A percentile compares a stretch with the other conserved stretches of the same genome.
Evolutionary conservation across 1,139 yeast genomes (phyloP).

Genomic region (Debaryomyces sp.): DNA sequence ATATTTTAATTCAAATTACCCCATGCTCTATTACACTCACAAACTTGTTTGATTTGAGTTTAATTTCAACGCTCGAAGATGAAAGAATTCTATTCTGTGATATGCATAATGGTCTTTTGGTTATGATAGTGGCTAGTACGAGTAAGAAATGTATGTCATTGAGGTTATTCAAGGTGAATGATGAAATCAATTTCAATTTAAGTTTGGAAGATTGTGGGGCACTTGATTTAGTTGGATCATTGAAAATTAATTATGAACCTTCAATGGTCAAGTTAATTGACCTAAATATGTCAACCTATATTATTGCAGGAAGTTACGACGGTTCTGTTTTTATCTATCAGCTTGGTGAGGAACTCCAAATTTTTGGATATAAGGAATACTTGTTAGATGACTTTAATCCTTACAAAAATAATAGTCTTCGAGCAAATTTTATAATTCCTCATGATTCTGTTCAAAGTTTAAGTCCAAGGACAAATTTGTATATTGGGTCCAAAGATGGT

Average conservation of each 20-base stretch:
- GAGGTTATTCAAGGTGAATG: slow-evolving; percentile 5
- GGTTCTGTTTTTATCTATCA: slow-evolving; percentile 17
- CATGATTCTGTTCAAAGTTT: slow-evolving; percentile 17
- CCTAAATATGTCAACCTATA: slow-evolving; percentile 1
- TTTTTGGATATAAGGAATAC: background rate
- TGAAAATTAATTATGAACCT: slow-evolving; percentile 17
- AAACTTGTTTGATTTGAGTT: slow-evolving; percentile 17
- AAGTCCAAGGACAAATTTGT: slow-evolving; percentile 11
- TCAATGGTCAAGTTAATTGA: slow-evolving; percentile 19
- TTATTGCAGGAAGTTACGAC: slow-evolving; percentile 25
- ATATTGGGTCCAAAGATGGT: slow-evolving; percentile 38
- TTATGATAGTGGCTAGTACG: slow-evolving; percentile 17
- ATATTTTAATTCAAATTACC: slow-evolving; percentile 33
- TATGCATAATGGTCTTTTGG: slow-evolving; percentile 13
- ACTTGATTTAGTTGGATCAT: slow-evolving; percentile 5
- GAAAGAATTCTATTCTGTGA: slow-evolving; percentile 20
- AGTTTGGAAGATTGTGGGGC: slow-evolving; percentile 4
- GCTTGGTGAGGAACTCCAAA: background rate
- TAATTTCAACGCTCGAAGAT: slow-evolving; percentile 11
- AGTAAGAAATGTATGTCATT: background rate
- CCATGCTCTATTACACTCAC: slow-evolving; percentile 27
- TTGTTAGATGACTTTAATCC: slow-evolving; percentile 11
- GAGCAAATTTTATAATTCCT: slow-evolving; percentile 19
- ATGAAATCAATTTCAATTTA: slow-evolving; percentile 1
- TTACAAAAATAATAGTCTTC: slow-evolving; percentile 5